Percentiles rank a stretch among this genome's conserved stretches.
Evolutionary conservation across 139 green algal species (phyloP).

Genomic region (Chlamydomonas sp.): DNA sequence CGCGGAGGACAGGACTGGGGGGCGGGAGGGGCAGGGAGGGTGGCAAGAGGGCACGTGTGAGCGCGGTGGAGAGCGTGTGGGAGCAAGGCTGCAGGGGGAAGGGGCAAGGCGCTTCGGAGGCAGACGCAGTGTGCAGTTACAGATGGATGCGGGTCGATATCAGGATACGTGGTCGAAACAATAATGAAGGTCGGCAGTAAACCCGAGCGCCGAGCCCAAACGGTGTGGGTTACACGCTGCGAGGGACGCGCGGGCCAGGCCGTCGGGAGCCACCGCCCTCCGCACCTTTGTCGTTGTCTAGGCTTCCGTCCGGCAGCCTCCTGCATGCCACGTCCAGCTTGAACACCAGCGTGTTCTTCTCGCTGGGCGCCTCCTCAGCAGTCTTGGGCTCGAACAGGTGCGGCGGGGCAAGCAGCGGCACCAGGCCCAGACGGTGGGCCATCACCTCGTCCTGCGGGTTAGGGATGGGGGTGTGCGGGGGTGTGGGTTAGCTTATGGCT

Average conservation of each 20-base stretch:
- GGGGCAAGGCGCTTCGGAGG: too few relatives aligned
- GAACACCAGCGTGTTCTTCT: conserved; percentile 80
- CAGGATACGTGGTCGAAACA: too few relatives aligned
- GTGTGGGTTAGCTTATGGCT: neutral
- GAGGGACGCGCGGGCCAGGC: too few relatives aligned
- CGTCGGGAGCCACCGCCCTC: neutral
- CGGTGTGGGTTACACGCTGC: too few relatives aligned
- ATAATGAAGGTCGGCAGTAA: too few relatives aligned
- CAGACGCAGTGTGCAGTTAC: too few relatives aligned
- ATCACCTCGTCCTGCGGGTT: conserved; percentile 88
- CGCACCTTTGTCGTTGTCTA: conserved; percentile 72
- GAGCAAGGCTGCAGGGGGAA: too few relatives aligned
- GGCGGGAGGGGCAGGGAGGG: neutral
- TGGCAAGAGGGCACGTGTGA: neutral
- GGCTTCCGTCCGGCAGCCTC: conserved; percentile 25
- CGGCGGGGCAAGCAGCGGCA: conserved; percentile 89
- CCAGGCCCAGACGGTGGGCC: conserved; percentile 91
- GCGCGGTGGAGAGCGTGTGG: neutral
- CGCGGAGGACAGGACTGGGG: conserved; percentile 65
- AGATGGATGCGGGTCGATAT: too few relatives aligned
- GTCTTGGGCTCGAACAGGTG: conserved; percentile 76
- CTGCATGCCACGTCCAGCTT: conserved; percentile 66
- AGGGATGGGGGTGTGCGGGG: neutral
- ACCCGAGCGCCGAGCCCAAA: too few relatives aligned
- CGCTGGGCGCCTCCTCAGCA: conserved; percentile 61